Conservation (phyloP, 31 red algal genomes). For the Endocladia muricata region DNA sequence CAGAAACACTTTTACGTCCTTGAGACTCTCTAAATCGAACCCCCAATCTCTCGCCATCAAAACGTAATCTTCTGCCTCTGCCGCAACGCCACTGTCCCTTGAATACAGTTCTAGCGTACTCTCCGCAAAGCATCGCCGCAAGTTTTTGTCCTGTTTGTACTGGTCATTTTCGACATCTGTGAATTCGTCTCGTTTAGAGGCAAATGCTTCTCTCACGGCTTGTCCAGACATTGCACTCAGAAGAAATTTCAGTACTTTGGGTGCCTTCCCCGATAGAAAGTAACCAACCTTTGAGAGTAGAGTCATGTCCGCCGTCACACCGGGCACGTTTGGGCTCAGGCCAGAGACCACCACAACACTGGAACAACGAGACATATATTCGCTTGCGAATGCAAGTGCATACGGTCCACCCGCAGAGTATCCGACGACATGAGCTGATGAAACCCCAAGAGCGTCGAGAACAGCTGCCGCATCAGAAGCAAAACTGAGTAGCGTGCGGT, state of each 20-base stretch:
- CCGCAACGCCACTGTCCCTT: neutral
- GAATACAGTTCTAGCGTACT: slow-evolving; percentile 14
- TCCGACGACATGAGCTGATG: slow-evolving; percentile 2
- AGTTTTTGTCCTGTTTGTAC: neutral
- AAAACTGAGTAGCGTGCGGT: neutral
- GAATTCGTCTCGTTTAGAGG: neutral
- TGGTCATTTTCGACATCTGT: slow-evolving; percentile 3
- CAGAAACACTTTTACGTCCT: neutral
- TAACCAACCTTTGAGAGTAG: neutral
- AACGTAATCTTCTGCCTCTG: slow-evolving; percentile 17
- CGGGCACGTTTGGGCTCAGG: slow-evolving; percentile 10
- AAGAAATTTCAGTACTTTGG: neutral
- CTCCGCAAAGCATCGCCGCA: slow-evolving; percentile 8
- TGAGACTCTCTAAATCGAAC: neutral
- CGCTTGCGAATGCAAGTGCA: slow-evolving; percentile 7
- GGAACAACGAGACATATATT: neutral
- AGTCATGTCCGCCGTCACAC: neutral
- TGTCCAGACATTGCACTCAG: neutral
- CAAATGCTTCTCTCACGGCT: neutral
- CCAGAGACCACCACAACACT: neutral
- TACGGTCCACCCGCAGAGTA: slow-evolving; percentile 15
- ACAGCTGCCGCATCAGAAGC: neutral
- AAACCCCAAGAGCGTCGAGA: neutral
- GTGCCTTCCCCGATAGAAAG: neutral
- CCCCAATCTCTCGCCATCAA: slow-evolving; percentile 24